Percentiles rank a stretch among this genome's conserved stretches.
Evolutionary conservation across 2,329 filamentous ascomycete species (phyloP).

Genomic region (Neophaeococcomyces aloes): DNA sequence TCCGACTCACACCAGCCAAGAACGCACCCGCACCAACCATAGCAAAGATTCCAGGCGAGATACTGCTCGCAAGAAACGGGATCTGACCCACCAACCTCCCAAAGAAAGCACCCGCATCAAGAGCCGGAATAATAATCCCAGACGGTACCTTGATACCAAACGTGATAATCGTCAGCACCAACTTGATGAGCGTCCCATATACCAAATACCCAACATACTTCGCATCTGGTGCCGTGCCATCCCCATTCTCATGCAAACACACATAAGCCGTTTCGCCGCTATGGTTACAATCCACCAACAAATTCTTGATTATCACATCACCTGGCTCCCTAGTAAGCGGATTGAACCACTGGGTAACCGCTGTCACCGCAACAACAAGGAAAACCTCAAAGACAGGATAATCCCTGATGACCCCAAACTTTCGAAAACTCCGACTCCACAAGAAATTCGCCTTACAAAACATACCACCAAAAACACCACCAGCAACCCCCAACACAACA

Average conservation of each 20-base stretch:
- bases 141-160: slow-evolving; percentile 52
- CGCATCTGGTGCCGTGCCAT: slow-evolving; percentile 9
- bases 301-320: slow-evolving; percentile 46
- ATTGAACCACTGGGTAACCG: slow-evolving; percentile 47
- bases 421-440: slow-evolving; percentile 47
- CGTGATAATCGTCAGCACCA: slow-evolving; percentile 47
- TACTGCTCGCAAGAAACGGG: slow-evolving; percentile 42
- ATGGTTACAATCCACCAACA: slow-evolving; percentile 45
- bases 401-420: slow-evolving; percentile 42
- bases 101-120: slow-evolving; percentile 49
- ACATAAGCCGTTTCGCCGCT: slow-evolving; percentile 35
- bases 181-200: slow-evolving; percentile 45
- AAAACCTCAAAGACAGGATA: slow-evolving; percentile 48
- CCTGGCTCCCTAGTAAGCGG: slow-evolving; percentile 45
- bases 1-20: slow-evolving; percentile 47
- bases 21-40: slow-evolving; percentile 52
- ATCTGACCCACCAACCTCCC: slow-evolving; percentile 43
- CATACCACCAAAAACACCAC: slow-evolving; percentile 49
- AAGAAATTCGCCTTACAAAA: slow-evolving; percentile 50
- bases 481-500: slow-evolving; percentile 44
- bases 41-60: slow-evolving; percentile 50
- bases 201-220: slow-evolving; percentile 44
- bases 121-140: slow-evolving; percentile 50
- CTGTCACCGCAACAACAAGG: slow-evolving; percentile 44
- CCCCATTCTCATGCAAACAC: slow-evolving; percentile 38